These are phyloP conservation scores for Rhizopogon rudus DNA, from an alignment of 768 basidiomycete genomes.

Conservation along the genomic window DNA sequence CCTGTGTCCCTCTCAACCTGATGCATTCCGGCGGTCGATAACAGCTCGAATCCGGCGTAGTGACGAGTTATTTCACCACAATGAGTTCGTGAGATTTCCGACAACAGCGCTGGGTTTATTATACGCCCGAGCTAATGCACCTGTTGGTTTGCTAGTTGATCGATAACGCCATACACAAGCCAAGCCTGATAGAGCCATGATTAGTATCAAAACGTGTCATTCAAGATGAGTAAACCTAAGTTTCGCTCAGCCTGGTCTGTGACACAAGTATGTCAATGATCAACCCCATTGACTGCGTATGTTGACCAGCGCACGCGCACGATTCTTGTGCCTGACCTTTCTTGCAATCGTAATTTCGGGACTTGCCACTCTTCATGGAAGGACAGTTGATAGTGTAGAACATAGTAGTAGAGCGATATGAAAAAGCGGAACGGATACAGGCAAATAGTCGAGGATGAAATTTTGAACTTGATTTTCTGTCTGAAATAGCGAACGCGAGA, in stretches of 20 bases:
- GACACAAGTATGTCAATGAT: neutral
- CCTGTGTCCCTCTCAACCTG: neutral
- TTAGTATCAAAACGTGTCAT: neutral
- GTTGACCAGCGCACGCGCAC: constrained; percentile 7
- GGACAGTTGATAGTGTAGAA: constrained; percentile 37
- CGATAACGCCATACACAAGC: neutral
- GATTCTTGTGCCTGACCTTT: constrained; percentile 28
- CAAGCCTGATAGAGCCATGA: neutral
- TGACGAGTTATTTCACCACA: neutral
- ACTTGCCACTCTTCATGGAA: constrained; percentile 34
- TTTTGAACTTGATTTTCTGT: constrained; percentile 62
- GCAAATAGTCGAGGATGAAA: constrained; percentile 49
- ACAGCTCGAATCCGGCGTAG: constrained; percentile 1
- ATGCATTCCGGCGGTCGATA: neutral
- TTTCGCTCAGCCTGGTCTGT: constrained; percentile 9
- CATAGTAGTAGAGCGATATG: constrained; percentile 44
- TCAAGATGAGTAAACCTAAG: neutral
- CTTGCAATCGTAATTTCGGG: constrained; percentile 32
- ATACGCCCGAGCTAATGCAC: neutral
- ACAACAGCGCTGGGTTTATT: neutral
- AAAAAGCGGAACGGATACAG: constrained; percentile 31
- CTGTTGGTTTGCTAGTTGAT: neutral
- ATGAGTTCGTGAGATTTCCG: neutral
- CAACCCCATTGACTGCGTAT: neutral
- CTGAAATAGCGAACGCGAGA: constrained; percentile 47